These are phyloP conservation scores for Pharnaceum exiguum DNA, from an alignment of 148 eudicot genomes.

Conservation along the genomic window DNA sequence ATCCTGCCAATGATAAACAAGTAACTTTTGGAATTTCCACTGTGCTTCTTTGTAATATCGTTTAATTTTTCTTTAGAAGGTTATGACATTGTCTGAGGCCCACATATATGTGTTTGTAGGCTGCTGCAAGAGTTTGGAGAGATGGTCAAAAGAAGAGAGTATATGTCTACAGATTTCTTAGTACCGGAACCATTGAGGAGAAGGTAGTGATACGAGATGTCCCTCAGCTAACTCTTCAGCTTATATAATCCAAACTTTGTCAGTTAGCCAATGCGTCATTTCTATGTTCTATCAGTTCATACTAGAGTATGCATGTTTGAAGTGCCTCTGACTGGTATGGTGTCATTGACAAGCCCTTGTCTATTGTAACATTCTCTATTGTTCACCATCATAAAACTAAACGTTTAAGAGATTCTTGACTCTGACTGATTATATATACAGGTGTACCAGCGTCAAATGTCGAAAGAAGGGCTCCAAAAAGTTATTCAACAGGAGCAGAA, in stretches of 20 bases:
- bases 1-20: slow-evolving; percentile 99
- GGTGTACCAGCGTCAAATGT: slow-evolving; percentile 99
- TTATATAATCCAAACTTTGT: background rate
- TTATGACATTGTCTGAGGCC: slow-evolving; percentile 6
- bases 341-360: background rate
- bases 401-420: background rate
- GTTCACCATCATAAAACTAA: background rate
- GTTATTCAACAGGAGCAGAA: slow-evolving; percentile 89
- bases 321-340: slow-evolving; percentile 1
- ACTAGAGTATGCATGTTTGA: background rate
- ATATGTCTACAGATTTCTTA: slow-evolving; percentile 87
- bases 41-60: slow-evolving; percentile 3
- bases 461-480: slow-evolving; percentile 98
- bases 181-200: slow-evolving; percentile 97
- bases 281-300: background rate
- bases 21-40: slow-evolving; percentile 30
- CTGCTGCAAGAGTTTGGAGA: slow-evolving; percentile 99
- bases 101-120: slow-evolving; percentile 36
- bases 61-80: slow-evolving; percentile 1
- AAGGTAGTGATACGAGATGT: slow-evolving; percentile 46
- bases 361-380: background rate
- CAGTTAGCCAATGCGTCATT: background rate
- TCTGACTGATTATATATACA: slow-evolving; percentile 23
- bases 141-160: slow-evolving; percentile 99
- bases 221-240: slow-evolving; percentile 10